These are phyloP conservation scores for Taiozyma sp. DNA, from an alignment of 1,139 yeast genomes.

Conservation along the genomic window DNA sequence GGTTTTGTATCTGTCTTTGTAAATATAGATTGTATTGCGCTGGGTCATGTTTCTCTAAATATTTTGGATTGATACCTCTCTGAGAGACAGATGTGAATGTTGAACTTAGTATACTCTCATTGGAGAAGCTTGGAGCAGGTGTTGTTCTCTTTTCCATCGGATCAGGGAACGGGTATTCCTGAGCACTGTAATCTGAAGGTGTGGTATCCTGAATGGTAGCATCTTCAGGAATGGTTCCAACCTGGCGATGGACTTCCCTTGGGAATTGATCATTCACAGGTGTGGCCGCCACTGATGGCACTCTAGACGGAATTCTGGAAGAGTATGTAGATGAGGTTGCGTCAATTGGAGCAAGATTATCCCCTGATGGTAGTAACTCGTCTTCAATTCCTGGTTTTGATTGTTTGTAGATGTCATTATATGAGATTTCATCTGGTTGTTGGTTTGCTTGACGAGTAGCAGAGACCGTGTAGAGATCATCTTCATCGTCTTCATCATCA, in stretches of 20 bases:
- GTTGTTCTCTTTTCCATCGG: conserved; percentile 21
- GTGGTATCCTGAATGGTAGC: conserved; percentile 4
- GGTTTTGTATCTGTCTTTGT: conserved; percentile 5
- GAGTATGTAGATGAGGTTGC: conserved; percentile 9
- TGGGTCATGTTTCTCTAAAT: conserved; percentile 26
- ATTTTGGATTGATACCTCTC: conserved; percentile 64
- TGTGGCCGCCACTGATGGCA: conserved; percentile 14
- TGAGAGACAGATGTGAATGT: conserved; percentile 80
- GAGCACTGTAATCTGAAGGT: conserved; percentile 6
- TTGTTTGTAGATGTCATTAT: background rate
- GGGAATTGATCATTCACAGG: conserved; percentile 12
- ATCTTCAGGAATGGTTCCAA: conserved; percentile 8
- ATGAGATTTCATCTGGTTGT: background rate
- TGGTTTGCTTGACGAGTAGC: background rate
- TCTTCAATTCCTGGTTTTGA: background rate
- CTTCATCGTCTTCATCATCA: background rate
- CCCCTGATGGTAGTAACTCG: background rate
- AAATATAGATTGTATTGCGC: conserved; percentile 10
- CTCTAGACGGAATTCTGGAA: background rate
- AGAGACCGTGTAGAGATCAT: background rate
- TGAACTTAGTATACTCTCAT: conserved; percentile 35
- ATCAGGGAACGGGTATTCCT: conserved; percentile 18
- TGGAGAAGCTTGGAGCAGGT: conserved; percentile 26
- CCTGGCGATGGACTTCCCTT: conserved; percentile 4
- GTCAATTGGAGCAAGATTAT: background rate